Base-by-base conservation (phyloP, 352 stramenopile species). In the Phytophthora brassicae region DNA sequence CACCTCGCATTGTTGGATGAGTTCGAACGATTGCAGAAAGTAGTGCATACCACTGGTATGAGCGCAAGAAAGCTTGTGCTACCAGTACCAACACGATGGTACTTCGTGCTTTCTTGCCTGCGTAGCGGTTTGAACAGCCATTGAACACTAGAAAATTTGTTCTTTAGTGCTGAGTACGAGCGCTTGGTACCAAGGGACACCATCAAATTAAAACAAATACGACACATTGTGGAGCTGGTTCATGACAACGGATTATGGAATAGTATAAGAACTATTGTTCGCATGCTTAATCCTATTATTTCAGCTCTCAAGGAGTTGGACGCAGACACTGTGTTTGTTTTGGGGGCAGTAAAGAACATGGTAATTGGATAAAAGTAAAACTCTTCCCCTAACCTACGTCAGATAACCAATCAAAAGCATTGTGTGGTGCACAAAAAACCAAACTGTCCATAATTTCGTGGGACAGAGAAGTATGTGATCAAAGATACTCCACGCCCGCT, bases 151-250 rank as follows among this genome's bases (percentile, higher is more conserved):
- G 52, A 60, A 12, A 52, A 45, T 29, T 3, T 52, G 2, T 49
- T 52, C 38, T 38, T 60, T 14, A 46, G 42, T 45, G 8, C 42
- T 16, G 42, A 53, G 5, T 60, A 60, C n/a, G 42, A 52, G 6
- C 1, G 13, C 23, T 60, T 60, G 53, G 16, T 60, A 60, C 52
- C 53, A 29, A 26, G 53, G 28, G n/a, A 60, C 53, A 9, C 26
- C 42, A 4, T 12, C 29, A 52, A 41, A 8, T 16, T 29, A 28
- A 0, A 60, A 43, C 4, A 50, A 52, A 43, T 38, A 4, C 26
- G 19, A 14, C 52, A 39, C 19, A 38, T 39, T 8, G 44, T 20
- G 8, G 28, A 23, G 41, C 12, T 60, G 19, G 9, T 60, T 43
- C 53, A 42, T 4, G 41, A 60, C 20, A 13, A 60, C 12, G 53